A percentile compares a stretch with the other conserved stretches of the same genome.
phyloP scores from a whole-genome alignment of 1,284 basidiomycete species.

The Leucoagaricus sp. region DNA sequence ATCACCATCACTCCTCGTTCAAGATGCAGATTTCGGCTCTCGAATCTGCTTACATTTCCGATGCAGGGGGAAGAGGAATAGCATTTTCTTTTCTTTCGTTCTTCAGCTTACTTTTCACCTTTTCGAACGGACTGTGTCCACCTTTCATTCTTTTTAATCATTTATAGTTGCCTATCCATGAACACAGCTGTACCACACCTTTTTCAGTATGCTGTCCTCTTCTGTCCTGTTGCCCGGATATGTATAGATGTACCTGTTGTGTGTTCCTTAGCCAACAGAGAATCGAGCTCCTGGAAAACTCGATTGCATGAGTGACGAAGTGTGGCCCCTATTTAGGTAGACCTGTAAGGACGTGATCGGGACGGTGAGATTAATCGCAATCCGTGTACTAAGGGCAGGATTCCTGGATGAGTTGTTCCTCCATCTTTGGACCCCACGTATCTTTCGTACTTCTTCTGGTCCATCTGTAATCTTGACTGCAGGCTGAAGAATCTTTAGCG shows the following conservation, averaged over 20 bases:
- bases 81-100: conserved; percentile 5
- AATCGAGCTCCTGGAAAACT: conserved; percentile 6
- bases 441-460: not conserved
- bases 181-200: conserved; percentile 3
- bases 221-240: conserved; percentile 5
- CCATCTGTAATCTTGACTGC: not conserved
- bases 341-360: not conserved
- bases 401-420: too few species aligned
- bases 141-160: conserved; percentile 23
- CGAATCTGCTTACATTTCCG: conserved; percentile 7
- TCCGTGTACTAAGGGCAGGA: not conserved
- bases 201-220: conserved; percentile 1
- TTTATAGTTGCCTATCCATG: not conserved
- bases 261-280: conserved; percentile 3
- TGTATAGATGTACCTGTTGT: not conserved
- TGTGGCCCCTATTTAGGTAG: not conserved
- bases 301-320: not conserved
- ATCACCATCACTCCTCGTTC: not conserved
- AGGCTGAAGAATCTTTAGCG: not conserved
- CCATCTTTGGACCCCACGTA: conserved; percentile 2
- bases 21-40: not conserved
- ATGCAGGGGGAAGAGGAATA: conserved; percentile 11
- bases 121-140: conserved; percentile 28
- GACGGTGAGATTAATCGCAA: not conserved
- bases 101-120: conserved; percentile 3